Conservation (phyloP, 495 filamentous ascomycete species). For the Diplogelasinospora grovesii region DNA sequence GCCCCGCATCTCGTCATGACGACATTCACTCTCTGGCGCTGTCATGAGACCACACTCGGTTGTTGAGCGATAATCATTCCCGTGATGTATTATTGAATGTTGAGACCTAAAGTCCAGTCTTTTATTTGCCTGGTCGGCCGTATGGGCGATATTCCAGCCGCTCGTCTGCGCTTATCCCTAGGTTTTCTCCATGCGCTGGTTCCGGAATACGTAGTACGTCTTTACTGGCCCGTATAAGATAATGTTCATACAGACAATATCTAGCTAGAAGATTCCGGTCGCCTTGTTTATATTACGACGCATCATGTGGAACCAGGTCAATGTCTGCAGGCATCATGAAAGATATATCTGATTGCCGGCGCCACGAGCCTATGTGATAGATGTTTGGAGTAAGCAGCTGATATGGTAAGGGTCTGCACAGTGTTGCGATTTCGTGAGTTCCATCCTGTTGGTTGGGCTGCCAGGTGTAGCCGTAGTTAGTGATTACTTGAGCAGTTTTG, state of each 20-base stretch:
- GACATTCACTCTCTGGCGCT: too few relatives aligned
- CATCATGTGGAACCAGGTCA: slow-evolving; percentile 48
- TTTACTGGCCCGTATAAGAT: slow-evolving; percentile 51
- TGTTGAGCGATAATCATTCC: too few relatives aligned
- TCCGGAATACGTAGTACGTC: slow-evolving; percentile 56
- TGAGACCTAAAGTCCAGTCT: slow-evolving; percentile 53
- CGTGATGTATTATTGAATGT: too few relatives aligned
- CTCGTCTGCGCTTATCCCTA: slow-evolving; percentile 61
- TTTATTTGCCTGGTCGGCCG: slow-evolving; percentile 68
- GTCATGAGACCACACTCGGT: too few relatives aligned
- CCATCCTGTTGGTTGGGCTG: slow-evolving; percentile 59
- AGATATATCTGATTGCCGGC: too few relatives aligned
- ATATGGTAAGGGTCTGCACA: slow-evolving; percentile 50
- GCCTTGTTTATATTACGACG: slow-evolving; percentile 54
- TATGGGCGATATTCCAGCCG: slow-evolving; percentile 59
- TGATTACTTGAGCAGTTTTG: too few relatives aligned
- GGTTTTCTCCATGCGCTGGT: slow-evolving; percentile 35
- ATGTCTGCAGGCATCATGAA: too few relatives aligned
- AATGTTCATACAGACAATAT: slow-evolving; percentile 50
- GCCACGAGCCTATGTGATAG: too few relatives aligned
- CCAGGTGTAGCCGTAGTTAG: too few relatives aligned
- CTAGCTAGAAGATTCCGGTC: slow-evolving; percentile 56
- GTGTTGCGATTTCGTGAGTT: slow-evolving; percentile 55
- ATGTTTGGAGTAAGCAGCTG: slow-evolving; percentile 59
- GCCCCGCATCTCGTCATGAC: too few relatives aligned